Evolutionary conservation across 75 land plant species (phyloP).

Genomic region (Pinus tabuliformis): DNA sequence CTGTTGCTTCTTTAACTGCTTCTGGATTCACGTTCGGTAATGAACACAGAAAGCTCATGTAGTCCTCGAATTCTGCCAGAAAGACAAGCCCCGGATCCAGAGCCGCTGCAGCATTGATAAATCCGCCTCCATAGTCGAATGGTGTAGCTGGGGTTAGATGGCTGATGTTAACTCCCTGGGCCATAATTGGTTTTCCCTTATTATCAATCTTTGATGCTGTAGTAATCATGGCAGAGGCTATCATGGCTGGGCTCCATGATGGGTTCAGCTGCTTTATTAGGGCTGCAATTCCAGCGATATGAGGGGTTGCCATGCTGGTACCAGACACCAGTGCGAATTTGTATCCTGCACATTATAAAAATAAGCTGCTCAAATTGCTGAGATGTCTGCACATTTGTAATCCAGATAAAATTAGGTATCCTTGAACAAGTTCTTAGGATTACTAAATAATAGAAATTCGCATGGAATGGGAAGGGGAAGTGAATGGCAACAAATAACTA

Average conservation of each 20-base stretch:
- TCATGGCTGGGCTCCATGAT: conserved; percentile 74
- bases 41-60: conserved; percentile 75
- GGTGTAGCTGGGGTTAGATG: conserved; percentile 44
- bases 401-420: too few species aligned
- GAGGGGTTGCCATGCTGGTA: conserved; percentile 94
- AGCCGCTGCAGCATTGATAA: conserved; percentile 56
- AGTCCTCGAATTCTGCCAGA: conserved; percentile 67
- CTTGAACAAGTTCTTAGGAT: too few species aligned
- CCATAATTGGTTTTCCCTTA: conserved; percentile 58
- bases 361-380: too few species aligned
- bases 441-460: too few species aligned
- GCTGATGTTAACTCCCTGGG: conserved; percentile 36
- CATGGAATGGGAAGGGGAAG: too few species aligned
- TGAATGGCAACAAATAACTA: too few species aligned
- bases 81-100: conserved; percentile 82
- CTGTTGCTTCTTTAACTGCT: conserved; percentile 35
- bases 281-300: conserved; percentile 84
- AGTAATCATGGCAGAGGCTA: conserved; percentile 78
- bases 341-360: conserved; percentile 33
- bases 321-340: conserved; percentile 82
- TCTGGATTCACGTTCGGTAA: conserved; percentile 30
- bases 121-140: conserved; percentile 74
- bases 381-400: too few species aligned
- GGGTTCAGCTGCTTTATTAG: conserved; percentile 61
- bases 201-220: conserved; percentile 62